Evolutionary conservation across 2,329 filamentous ascomycete species (phyloP).

Genomic region (Colletotrichum orchidophilum): DNA sequence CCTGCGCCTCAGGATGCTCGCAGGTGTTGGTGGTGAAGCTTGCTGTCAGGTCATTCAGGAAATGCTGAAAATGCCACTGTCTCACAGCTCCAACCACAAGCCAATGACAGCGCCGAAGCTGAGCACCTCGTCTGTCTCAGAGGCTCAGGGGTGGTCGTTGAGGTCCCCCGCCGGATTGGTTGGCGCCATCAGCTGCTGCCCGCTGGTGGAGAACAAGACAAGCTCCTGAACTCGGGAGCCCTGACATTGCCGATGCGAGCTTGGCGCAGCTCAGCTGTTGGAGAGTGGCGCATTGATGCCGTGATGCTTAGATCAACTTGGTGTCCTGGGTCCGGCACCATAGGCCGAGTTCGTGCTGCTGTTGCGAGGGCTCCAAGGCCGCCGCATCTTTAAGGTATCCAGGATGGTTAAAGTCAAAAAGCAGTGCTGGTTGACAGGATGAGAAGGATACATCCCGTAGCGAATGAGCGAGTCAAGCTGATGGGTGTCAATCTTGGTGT

Average conservation of each 20-base stretch:
- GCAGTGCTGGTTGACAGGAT: no score
- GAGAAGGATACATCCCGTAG: no score
- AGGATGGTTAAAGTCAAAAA: no score
- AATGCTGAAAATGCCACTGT: neutral
- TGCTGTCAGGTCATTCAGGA: neutral
- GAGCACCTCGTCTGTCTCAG: neutral
- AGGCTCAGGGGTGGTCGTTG: neutral
- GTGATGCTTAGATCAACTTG: neutral
- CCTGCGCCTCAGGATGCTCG: neutral
- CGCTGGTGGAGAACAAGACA: neutral
- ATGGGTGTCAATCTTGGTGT: neutral
- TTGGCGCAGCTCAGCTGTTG: slow-evolving; percentile 7
- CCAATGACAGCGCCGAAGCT: neutral
- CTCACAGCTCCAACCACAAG: neutral
- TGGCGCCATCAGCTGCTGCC: neutral
- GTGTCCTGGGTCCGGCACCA: no score
- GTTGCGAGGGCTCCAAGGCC: no score
- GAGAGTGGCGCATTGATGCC: slow-evolving; percentile 5
- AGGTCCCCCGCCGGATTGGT: neutral
- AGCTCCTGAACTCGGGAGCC: neutral
- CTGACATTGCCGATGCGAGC: neutral
- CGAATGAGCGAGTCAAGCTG: neutral
- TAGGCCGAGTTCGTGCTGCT: neutral
- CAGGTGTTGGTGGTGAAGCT: neutral
- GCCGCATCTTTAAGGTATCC: neutral